Base-by-base conservation (phyloP, 176 grass and related monocot genomes). In the Oryza officinalis region DNA sequence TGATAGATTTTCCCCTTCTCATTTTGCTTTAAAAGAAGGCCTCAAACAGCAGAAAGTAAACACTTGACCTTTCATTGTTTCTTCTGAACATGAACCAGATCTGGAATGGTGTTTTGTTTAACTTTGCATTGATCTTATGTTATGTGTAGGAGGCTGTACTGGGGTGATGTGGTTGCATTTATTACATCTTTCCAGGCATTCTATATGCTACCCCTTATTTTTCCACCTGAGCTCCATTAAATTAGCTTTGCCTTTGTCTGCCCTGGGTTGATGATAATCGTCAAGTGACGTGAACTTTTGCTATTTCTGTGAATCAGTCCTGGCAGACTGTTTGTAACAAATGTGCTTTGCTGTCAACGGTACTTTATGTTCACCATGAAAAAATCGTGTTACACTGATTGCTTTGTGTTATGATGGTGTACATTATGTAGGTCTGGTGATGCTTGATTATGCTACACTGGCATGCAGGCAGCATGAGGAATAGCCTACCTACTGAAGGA, bases 341-440 rank as follows among this genome's bases (percentile, higher is more conserved):
- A 73, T 49, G 25, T 28, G 6, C 12, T 72, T 23, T 13, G 25
- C 23, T 46, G n/a, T 72, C 12, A 72, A 45, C 0, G 2, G 1
- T 72, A 17, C 13, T 27, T 73, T 44, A 28, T 47, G 13, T 20
- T 74, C 44, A 50, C 27, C 3, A 17, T 30, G 43, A 74, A 17
- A 49, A 71, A 50, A 31, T 28, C 28, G 20, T 72, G 14, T 52
- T 73, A 73, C 27, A 43, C 26, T 52, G 45, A 50, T 73, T 57
- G 45, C 12, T 15, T 74, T 22, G 20, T 27, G 8, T 66, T 28
- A 18, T 31, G 60, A 17, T 63, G 14, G 2, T 13, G 27, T 73
- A 25, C 57, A 65, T 22, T 59, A 26, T 81, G 80, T 25, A 83
- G 81, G 40, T 74, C 57, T 2, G 38, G 12, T 74, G 81, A 74